Conservation (phyloP, 805 yeast genomes). For the Debaryomyces tyrocola region DNA sequence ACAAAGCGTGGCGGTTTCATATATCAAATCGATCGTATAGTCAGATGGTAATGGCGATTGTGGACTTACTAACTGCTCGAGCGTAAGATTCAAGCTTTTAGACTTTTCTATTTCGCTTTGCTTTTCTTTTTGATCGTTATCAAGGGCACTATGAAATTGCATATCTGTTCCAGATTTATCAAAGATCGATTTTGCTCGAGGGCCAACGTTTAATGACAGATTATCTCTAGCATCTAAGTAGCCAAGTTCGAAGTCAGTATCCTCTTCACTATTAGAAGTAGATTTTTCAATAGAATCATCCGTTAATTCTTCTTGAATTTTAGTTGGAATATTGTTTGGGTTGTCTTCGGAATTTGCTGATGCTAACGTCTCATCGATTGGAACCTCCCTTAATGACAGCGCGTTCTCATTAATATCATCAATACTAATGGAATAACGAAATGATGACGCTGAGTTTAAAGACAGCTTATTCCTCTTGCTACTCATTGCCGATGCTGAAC, state of each 20-base stretch:
- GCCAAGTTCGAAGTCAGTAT: constrained; percentile 26
- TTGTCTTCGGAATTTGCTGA: not conserved
- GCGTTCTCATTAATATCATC: not conserved
- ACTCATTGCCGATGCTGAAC: constrained; percentile 17
- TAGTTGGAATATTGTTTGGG: not conserved
- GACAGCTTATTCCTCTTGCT: constrained; percentile 13
- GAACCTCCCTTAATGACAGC: not conserved
- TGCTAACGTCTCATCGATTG: not conserved
- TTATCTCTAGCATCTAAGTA: constrained; percentile 26
- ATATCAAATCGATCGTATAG: constrained; percentile 55
- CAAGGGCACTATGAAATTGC: not conserved
- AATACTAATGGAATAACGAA: not conserved
- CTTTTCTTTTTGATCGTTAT: constrained; percentile 8
- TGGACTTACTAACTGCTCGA: constrained; percentile 59
- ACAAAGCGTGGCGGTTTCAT: constrained; percentile 59
- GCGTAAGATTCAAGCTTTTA: constrained; percentile 32
- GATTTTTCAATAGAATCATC: constrained; percentile 25
- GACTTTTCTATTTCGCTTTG: constrained; percentile 19
- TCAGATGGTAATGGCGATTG: constrained; percentile 57
- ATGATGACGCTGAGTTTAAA: not conserved
- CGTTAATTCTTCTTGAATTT: constrained; percentile 14
- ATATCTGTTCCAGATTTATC: constrained; percentile 23
- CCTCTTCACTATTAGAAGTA: constrained; percentile 28
- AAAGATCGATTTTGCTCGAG: constrained; percentile 37
- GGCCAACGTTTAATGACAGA: constrained; percentile 20